Conservation (phyloP, 2,329 filamentous ascomycete genomes). For the Elsinoe batatas region DNA sequence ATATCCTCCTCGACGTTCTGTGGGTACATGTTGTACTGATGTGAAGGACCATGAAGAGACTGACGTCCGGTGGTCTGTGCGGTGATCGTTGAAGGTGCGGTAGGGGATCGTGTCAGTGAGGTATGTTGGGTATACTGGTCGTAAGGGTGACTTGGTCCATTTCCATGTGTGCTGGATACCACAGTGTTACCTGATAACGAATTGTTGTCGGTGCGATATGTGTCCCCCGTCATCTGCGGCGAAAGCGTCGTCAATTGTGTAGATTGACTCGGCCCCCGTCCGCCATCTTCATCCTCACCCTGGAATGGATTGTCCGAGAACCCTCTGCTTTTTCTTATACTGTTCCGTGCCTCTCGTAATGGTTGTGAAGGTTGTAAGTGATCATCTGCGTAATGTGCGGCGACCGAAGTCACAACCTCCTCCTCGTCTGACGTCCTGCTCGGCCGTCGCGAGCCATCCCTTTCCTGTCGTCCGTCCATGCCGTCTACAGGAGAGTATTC, state of each 20-base stretch:
- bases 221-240: constrained; percentile 6
- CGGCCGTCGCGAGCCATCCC: constrained; percentile 18
- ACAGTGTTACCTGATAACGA: constrained; percentile 11
- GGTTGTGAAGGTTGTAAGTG: constrained; percentile 16
- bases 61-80: constrained; percentile 30
- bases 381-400: constrained; percentile 23
- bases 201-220: constrained; percentile 7
- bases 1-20: constrained; percentile 57
- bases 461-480: constrained; percentile 18
- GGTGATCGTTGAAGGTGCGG: constrained; percentile 54
- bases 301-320: constrained; percentile 26
- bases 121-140: constrained; percentile 72
- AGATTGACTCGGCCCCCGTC: constrained; percentile 19
- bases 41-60: constrained; percentile 48
- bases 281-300: constrained; percentile 26
- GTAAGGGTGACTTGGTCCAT: constrained; percentile 73
- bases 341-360: constrained; percentile 19
- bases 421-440: constrained; percentile 15
- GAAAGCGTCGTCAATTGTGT: constrained; percentile 1
- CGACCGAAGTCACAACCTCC: constrained; percentile 24
- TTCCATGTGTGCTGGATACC: constrained; percentile 31
- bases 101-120: constrained; percentile 44
- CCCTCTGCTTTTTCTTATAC: constrained; percentile 24
- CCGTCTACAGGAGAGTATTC: constrained; percentile 32
- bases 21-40: constrained; percentile 79